A percentile compares a stretch with the other conserved stretches of the same genome.
phyloP scores from a whole-genome alignment of 2,329 filamentous ascomycete genomes.

The Fusarium siculi region DNA sequence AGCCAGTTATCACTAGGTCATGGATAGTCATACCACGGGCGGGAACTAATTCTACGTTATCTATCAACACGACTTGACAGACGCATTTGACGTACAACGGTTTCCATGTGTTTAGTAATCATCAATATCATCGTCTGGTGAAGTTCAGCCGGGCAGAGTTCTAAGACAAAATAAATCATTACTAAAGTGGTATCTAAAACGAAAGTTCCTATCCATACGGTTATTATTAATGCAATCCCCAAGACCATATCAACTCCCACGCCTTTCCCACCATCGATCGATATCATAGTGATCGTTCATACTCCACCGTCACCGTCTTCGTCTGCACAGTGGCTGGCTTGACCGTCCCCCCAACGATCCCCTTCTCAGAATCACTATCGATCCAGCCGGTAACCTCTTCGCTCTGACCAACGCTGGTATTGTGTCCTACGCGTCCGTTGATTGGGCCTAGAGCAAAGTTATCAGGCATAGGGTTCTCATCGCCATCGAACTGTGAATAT shows the following conservation, averaged over 20 bases:
- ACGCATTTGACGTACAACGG: neutral
- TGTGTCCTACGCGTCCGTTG: slow-evolving; percentile 12
- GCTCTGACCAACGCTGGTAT: slow-evolving; percentile 19
- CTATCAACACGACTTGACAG: neutral
- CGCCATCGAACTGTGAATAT: slow-evolving; percentile 38
- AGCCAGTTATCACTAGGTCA: neutral
- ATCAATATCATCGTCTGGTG: neutral
- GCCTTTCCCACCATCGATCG: neutral
- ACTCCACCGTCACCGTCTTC: slow-evolving; percentile 39
- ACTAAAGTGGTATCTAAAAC: slow-evolving; percentile 12
- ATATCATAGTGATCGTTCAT: slow-evolving; percentile 7
- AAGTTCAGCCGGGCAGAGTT: neutral
- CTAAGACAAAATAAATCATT: neutral
- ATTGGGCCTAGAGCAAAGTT: slow-evolving; percentile 21
- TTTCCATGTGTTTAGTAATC: neutral
- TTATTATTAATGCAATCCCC: neutral
- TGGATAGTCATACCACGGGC: neutral
- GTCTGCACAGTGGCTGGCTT: slow-evolving; percentile 39
- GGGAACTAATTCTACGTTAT: neutral
- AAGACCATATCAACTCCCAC: neutral
- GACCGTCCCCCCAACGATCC: slow-evolving; percentile 13
- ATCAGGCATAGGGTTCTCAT: slow-evolving; percentile 10
- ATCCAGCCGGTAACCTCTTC: slow-evolving; percentile 34
- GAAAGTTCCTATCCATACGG: neutral
- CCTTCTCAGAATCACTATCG: slow-evolving; percentile 39